Evolutionary conservation across 768 basidiomycete genomes (phyloP), one percentile per base, ranked within the genome.

Genomic region (Astraeus odoratus): DNA sequence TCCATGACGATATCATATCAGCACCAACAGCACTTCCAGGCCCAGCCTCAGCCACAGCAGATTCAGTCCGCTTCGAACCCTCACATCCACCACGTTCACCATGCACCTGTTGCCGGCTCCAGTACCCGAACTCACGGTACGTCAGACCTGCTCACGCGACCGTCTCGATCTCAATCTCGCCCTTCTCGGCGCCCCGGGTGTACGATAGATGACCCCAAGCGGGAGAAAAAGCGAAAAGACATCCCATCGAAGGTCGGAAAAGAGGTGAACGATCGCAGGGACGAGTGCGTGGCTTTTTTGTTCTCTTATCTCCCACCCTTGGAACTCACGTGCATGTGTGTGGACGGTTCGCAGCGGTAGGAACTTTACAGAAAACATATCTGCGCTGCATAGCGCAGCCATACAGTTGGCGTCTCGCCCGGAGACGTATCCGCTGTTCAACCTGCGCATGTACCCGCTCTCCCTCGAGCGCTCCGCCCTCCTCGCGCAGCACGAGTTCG

Each of bases 401-500:
- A 66, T 76, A 47, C 78, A 82, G 56, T 75, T 90, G 22, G 70
- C 83, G 4, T 79, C 77, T 1, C 77, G 77, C 29, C 89, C 88
- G 1, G 82, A 86, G 45, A 71, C 74, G 3, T 71, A 77, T 27
- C 68, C 79, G 0, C 61, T 81, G 35, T 92, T 82, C 68, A 78
- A 76, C 36, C 72, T 90, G 13, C 80, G 83, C 39, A 66, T 91
- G 27, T 80, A 86, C 42, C 85, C 88, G 0, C 55, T 83, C 37
- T 78, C 86, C 1, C 62, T 90, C 30, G 85, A 89, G 59, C 85
- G 89, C 41, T 81, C 86, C 2, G 84, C 89, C 3, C 57, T 81
- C 33, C 76, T 89, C 26, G 72, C 81, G 0, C 80, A 85, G 58
- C 65, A 80, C 10, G 75, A 75, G 30, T 67, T 74, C 26, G 83